Base-by-base conservation (phyloP, 2,329 filamentous ascomycete species). In the Aspergillus novoparasiticus region DNA sequence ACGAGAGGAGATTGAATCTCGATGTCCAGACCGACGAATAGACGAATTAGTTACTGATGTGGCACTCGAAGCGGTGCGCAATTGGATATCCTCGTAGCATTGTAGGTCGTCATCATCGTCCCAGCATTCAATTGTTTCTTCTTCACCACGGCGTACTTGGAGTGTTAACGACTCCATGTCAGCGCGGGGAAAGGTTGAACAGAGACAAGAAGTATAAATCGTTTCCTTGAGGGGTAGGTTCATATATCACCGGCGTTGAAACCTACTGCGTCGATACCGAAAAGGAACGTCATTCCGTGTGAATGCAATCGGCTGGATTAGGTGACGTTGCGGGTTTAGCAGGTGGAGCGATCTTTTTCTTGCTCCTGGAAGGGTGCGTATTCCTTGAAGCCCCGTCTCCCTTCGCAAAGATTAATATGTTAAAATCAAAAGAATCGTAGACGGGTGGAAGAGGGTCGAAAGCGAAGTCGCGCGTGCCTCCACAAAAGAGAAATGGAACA, bases 1-100 rank as follows among this genome's bases (percentile, higher is more conserved):
- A 70, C 92, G 90, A 63, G 92, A 96, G 1, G 94, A 97, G 61
- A 90, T 87, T 21, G 91, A 93, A 71, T 93, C 90, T 67, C 91
- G 87, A 65, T 87, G 85, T 64, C 75, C 77, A 14, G 78, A 80
- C 39, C 75, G 77, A 32, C 77, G 76, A 53, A 78, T 69, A 54
- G 80, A 81, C 45, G 76, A 79, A 36, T 78, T 80, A 16, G 80
- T 77, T 45, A 81, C 72, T 11, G 81, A 82, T 12, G 81, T 82
- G 50, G 80, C 76, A 36, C 77, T 79, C 28, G 82, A 83, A 30
- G 77, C 75, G 56, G 78, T 74, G 50, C 80, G 79, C 54, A 83
- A 76, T 28, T 82, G 80, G 43, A 81, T 70, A 55, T 81, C 80
- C 48, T 82, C 81, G 48, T 76, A 73, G 63, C 80, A 80, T 70